A percentile compares a stretch with the other conserved stretches of the same genome.
Evolutionary conservation across 2,329 filamentous ascomycete species (phyloP).

Genomic region (Hypoxylon sp.): DNA sequence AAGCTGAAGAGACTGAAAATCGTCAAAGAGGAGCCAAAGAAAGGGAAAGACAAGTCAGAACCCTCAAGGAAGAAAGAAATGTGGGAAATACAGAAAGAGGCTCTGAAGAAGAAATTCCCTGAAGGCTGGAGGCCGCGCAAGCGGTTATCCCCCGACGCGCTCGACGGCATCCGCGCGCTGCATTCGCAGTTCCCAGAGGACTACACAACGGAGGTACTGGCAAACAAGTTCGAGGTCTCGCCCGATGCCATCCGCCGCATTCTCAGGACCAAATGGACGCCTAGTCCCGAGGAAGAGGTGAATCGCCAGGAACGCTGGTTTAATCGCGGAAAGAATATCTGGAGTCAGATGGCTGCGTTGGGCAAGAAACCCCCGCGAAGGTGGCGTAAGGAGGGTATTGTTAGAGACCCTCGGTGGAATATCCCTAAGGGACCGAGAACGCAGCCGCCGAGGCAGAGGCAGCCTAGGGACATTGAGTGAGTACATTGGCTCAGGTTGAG

Average conservation of each 20-base stretch:
- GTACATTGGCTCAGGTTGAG: neutral
- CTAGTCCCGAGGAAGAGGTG: slow-evolving; percentile 68
- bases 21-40: slow-evolving; percentile 37
- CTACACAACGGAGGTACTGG: slow-evolving; percentile 81
- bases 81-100: slow-evolving; percentile 84
- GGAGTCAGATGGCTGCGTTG: slow-evolving; percentile 70
- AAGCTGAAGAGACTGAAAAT: slow-evolving; percentile 49
- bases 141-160: slow-evolving; percentile 88
- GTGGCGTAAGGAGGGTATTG: slow-evolving; percentile 70
- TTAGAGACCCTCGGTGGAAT: slow-evolving; percentile 60
- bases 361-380: slow-evolving; percentile 71
- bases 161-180: slow-evolving; percentile 89
- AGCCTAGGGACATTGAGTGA: neutral
- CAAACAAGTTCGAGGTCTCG: slow-evolving; percentile 86
- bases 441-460: slow-evolving; percentile 47
- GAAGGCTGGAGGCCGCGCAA: slow-evolving; percentile 87
- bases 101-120: slow-evolving; percentile 81
- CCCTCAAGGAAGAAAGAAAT: slow-evolving; percentile 56
- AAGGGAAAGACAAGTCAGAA: slow-evolving; percentile 10
- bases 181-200: slow-evolving; percentile 80
- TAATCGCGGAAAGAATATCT: slow-evolving; percentile 70
- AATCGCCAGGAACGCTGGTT: slow-evolving; percentile 73
- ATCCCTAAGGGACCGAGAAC: slow-evolving; percentile 49
- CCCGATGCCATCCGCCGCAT: slow-evolving; percentile 90
- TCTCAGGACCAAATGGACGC: slow-evolving; percentile 81